Evolutionary conservation across 2,329 filamentous ascomycete genomes (phyloP).

Genomic region (Aspergillus jensenii): DNA sequence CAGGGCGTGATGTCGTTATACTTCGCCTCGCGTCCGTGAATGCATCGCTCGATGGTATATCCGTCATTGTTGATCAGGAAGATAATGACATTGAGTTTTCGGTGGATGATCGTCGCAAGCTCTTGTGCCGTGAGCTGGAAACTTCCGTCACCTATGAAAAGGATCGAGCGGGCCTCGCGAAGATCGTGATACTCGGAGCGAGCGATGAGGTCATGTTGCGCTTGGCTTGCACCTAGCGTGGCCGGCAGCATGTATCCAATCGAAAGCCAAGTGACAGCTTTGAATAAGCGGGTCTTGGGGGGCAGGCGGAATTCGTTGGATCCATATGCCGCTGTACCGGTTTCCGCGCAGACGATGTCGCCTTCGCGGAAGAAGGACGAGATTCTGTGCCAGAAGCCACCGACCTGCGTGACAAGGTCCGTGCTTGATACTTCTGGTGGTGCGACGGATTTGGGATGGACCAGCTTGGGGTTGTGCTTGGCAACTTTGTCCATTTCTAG

Average conservation of each 20-base stretch:
- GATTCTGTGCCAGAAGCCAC: conserved; percentile 51
- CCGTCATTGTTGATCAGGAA: conserved; percentile 61
- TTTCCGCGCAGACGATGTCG: conserved; percentile 60
- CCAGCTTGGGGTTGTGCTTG: conserved; percentile 31
- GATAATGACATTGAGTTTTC: conserved; percentile 49
- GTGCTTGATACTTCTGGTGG: conserved; percentile 32
- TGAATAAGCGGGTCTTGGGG: conserved; percentile 48
- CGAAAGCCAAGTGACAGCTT: conserved; percentile 58
- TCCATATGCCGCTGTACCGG: conserved; percentile 59
- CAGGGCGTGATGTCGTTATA: conserved; percentile 59
- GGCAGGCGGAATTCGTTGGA: conserved; percentile 54
- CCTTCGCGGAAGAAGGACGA: conserved; percentile 50
- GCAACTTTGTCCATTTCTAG: conserved; percentile 59
- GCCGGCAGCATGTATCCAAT: conserved; percentile 63
- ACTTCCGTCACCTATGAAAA: conserved; percentile 64
- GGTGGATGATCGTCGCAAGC: conserved; percentile 61
- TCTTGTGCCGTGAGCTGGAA: conserved; percentile 68
- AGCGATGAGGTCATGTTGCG: conserved; percentile 36
- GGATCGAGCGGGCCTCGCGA: conserved; percentile 47
- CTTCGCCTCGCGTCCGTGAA: conserved; percentile 53
- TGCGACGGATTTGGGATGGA: conserved; percentile 36
- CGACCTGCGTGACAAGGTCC: conserved; percentile 47
- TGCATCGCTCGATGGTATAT: conserved; percentile 60
- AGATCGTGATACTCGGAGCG: conserved; percentile 18
- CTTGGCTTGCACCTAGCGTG: conserved; percentile 56